Conservation (phyloP, 768 basidiomycete species). For the Cystoderma amianthinum region DNA sequence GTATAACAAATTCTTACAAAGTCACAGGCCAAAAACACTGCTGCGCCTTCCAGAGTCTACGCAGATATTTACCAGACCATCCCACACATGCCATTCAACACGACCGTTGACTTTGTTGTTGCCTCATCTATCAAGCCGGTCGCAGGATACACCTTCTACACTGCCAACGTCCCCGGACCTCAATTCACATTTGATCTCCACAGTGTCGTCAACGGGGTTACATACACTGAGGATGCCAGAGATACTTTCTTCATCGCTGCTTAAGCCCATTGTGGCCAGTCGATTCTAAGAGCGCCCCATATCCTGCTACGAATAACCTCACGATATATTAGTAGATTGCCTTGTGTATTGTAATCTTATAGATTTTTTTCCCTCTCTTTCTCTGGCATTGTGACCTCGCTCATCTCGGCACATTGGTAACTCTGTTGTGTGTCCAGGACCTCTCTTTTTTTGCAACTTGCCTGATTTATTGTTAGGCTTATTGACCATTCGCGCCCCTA, state of each 20-base stretch:
- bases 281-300: no score
- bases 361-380: no score
- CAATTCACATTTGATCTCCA: background rate
- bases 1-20: conserved; percentile 7
- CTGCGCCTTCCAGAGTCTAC: conserved; percentile 25
- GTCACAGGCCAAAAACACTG: conserved; percentile 10
- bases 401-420: no score
- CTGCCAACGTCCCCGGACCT: conserved; percentile 4
- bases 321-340: no score
- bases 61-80: conserved; percentile 24
- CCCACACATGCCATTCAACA: conserved; percentile 19
- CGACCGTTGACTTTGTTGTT: conserved; percentile 19
- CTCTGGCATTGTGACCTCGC: no score
- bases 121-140: conserved; percentile 19
- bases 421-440: no score
- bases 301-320: no score
- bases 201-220: background rate
- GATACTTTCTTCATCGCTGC: conserved; percentile 1
- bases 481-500: no score
- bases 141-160: conserved; percentile 30
- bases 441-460: no score
- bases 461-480: no score
- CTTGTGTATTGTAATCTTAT: no score
- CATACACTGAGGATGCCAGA: background rate
- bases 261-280: no score